phyloP scores from a whole-genome alignment of 768 basidiomycete genomes.

The Suillus subalutaceus region DNA sequence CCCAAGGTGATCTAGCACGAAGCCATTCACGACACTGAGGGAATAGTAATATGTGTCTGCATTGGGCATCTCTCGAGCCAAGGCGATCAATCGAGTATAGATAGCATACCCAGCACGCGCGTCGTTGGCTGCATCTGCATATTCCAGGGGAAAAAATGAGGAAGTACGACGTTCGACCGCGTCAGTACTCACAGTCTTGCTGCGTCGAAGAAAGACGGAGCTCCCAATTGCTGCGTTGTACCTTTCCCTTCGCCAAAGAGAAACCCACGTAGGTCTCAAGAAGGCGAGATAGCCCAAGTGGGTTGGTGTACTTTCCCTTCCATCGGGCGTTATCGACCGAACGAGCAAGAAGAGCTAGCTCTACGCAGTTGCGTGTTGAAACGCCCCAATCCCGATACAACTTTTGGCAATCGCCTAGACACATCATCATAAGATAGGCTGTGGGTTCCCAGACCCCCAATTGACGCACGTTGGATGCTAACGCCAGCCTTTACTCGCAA shows the following conservation, averaged over 20 bases:
- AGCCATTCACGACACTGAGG: constrained; percentile 56
- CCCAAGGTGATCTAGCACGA: constrained; percentile 42
- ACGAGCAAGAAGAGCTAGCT: constrained; percentile 69
- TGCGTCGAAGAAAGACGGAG: constrained; percentile 44
- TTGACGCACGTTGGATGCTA: constrained; percentile 62
- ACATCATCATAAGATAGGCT: constrained; percentile 10
- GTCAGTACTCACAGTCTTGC: constrained; percentile 56
- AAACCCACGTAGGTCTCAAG: constrained; percentile 61
- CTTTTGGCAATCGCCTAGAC: constrained; percentile 68
- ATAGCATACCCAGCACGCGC: constrained; percentile 64
- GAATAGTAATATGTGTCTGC: constrained; percentile 48
- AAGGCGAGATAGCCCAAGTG: constrained; percentile 67
- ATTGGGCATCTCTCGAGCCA: constrained; percentile 44
- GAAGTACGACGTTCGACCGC: not conserved
- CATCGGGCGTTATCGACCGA: constrained; percentile 71
- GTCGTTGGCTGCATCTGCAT: constrained; percentile 71
- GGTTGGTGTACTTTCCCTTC: constrained; percentile 67
- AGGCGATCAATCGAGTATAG: constrained; percentile 47
- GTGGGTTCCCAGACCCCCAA: not conserved
- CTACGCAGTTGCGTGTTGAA: constrained; percentile 56
- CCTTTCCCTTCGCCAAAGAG: constrained; percentile 57
- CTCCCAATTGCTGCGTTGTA: constrained; percentile 77
- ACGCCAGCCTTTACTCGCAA: constrained; percentile 71
- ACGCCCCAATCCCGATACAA: constrained; percentile 50
- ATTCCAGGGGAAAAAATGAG: constrained; percentile 5